A percentile compares a stretch with the other conserved stretches of the same genome.
phyloP scores from a whole-genome alignment of 148 eudicot genomes.

The Rhododendron mucronatum region DNA sequence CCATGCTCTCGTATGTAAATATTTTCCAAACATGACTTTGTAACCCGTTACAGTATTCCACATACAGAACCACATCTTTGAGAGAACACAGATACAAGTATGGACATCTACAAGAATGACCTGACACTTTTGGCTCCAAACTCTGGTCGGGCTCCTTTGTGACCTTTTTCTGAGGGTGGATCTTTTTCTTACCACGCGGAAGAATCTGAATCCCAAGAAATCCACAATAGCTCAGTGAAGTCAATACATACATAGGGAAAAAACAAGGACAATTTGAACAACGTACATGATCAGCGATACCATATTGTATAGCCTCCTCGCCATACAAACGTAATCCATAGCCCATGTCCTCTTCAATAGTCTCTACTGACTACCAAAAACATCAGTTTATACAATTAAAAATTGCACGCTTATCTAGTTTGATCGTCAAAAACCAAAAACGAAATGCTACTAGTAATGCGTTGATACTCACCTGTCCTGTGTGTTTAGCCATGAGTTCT shows the following conservation, averaged over 20 bases:
- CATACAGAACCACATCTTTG: background rate
- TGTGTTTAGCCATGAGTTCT: conserved; percentile 70
- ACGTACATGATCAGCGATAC: conserved; percentile 79
- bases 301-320: conserved; percentile 72
- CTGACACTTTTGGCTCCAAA: conserved; percentile 68
- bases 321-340: conserved; percentile 64
- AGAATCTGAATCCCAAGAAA: conserved; percentile 56
- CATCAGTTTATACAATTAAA: conserved; percentile 16
- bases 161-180: conserved; percentile 20
- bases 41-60: background rate
- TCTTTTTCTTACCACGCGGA: conserved; percentile 44
- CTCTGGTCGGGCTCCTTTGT: conserved; percentile 74
- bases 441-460: background rate
- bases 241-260: background rate
- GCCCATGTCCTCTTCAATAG: conserved; percentile 53
- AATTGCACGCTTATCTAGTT: background rate
- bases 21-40: background rate
- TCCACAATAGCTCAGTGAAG: conserved; percentile 3
- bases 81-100: background rate
- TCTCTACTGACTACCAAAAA: conserved; percentile 60
- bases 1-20: background rate
- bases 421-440: background rate
- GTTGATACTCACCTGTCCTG: conserved; percentile 70
- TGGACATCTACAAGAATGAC: conserved; percentile 11
- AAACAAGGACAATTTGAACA: background rate